Base-by-base conservation (phyloP, 2,329 filamentous ascomycete genomes). In the Diaporthe vaccinii region DNA sequence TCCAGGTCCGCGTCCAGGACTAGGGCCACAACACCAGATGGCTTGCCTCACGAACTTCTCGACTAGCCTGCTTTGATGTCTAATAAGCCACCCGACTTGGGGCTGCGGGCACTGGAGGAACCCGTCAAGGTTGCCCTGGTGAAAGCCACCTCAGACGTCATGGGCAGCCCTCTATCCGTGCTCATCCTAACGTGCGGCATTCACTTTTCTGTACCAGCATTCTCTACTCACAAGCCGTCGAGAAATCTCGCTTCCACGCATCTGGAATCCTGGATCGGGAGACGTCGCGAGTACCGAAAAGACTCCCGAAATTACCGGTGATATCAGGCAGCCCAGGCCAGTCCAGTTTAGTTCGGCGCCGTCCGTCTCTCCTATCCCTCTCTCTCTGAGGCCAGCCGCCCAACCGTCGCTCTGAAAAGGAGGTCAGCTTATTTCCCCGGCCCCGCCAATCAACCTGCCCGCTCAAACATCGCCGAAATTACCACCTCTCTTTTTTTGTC, bases 391-490 rank as follows among this genome's bases (percentile, higher is more conserved):
- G 15, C 17, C 44, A 20, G 44, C n/a, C 62, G 62, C 44, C 62
- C 62, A 51, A 58, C 55, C 20, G 12, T 51, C 46, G 41, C 58
- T 25, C 25, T 34, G 36, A 61, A 73, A 73, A 73, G 70, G 70
- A 73, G 70, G 70, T 73, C 70, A 62, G 70, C 70, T 73, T 73
- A 73, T 73, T 73, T 73, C 70, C 70, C 70, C 49, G 17, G n/a
- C 70, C 58, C 70, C 70, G 70, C 70, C 70, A 73, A 73, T 73
- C 57, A 65, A 41, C 46, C 49, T 57, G 46, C 31, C 20, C 58
- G 58, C 58, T 36, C 70, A 46, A 73, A 72, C 41, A 39, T 49
- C 55, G 53, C 70, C 70, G 70, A 73, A 55, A 73, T 73, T 73
- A 62, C 70, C 28, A 49, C 65, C 34, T 36, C 46, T 25, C 31